Base-by-base conservation (phyloP, 2,329 filamentous ascomycete species). In the Verticillium tricorpus region DNA sequence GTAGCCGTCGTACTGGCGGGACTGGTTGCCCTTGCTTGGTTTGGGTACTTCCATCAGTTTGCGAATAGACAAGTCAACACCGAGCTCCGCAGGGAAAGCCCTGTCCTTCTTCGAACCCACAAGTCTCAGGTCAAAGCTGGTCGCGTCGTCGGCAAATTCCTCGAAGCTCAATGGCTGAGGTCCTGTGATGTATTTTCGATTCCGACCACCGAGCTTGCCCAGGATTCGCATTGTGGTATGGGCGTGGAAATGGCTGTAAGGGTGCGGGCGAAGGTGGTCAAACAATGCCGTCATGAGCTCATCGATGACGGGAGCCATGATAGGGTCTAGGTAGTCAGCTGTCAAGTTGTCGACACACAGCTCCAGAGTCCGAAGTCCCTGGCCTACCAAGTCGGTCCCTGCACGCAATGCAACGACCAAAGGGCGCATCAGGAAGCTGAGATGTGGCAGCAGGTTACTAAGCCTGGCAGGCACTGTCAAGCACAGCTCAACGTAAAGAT, bases 261-360 rank as follows among this genome's bases (percentile, higher is more conserved):
- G 95, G 65, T 93, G 89, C 8, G 95, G 96, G 69, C 90, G 91
- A 52, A 99, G 83, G 73, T 99, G 96, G 66, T 97, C 93, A 83
- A 96, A 99, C 1, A 99, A 82, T 1, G 94, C 94, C 56, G 93
- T 95, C 95, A 99, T 99, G 55, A 99, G 82, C 72, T 99, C 95
- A 69, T 99, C 94, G 74, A 99, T 98, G 31, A 98, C 96, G 0
- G 95, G 96, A 2, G 94, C 92, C 94, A 99, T 99, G 69, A 99
- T 98, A 0, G 95, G 96, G 69, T 99, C 95, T 15, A 99, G 80
- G 71, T 99, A 99, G 70, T 99, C 95, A 0, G 95, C 94, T 0
- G 96, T 99, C 0, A 99, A 83, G 69, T 99, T 99, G 66, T 99
- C 95, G 19, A 99, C 95, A 70, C 95, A 99, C 2, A 99, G 85